phyloP scores from a whole-genome alignment of 2,329 filamentous ascomycete genomes.

The Neurospora crassa region DNA sequence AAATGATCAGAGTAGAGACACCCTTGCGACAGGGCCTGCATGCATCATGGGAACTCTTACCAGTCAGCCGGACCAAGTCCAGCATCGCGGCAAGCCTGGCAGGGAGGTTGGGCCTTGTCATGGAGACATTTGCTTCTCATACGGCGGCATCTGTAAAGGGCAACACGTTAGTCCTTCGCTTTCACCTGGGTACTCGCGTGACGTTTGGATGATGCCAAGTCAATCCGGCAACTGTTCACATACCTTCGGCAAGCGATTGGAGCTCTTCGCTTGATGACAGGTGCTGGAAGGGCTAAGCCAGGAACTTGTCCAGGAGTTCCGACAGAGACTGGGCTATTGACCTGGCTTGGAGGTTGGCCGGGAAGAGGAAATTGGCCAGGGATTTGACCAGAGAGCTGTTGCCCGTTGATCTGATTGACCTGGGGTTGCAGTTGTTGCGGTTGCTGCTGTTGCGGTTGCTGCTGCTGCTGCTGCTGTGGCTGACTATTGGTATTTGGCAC shows the following conservation, averaged over 20 bases:
- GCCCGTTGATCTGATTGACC: neutral
- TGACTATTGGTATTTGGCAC: constrained; percentile 3
- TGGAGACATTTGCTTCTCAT: constrained; percentile 48
- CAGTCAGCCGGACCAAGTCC: constrained; percentile 40
- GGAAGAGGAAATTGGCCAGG: neutral
- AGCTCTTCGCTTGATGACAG: constrained; percentile 36
- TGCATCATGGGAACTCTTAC: constrained; percentile 25
- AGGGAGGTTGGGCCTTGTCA: constrained; percentile 37
- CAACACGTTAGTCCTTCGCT: constrained; percentile 6
- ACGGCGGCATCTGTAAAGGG: constrained; percentile 37
- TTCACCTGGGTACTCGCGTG: neutral
- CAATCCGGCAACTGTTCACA: constrained; percentile 12
- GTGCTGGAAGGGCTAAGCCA: neutral
- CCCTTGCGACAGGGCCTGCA: neutral
- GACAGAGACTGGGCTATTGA: neutral
- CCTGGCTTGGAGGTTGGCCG: neutral
- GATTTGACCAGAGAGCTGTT: neutral
- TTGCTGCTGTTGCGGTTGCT: neutral
- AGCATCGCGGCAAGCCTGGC: constrained; percentile 40
- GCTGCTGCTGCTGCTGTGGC: constrained; percentile 1
- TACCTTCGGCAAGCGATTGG: constrained; percentile 45
- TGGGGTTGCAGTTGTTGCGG: neutral
- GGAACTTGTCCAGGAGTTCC: neutral
- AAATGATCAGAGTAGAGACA: neutral
- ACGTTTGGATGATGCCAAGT: neutral